Percentiles rank a stretch among this genome's conserved stretches.
These are phyloP conservation scores for Populus pruinosa DNA, from an alignment of 345 rosid genomes.

Conservation along the genomic window DNA sequence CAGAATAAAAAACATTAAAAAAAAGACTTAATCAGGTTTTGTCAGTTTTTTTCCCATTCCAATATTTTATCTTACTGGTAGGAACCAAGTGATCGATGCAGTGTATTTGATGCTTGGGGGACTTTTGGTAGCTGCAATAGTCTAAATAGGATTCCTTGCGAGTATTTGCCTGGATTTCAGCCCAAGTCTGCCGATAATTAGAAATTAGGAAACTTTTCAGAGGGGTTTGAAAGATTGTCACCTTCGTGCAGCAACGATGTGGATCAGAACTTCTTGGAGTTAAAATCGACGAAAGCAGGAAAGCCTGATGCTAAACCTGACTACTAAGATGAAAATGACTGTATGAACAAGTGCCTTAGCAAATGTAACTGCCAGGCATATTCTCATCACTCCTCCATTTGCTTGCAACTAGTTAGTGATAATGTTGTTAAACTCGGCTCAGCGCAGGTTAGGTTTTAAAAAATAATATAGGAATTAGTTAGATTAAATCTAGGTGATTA, in stretches of 20 bases:
- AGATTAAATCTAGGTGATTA: too few relatives aligned
- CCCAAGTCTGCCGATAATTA: slow-evolving; percentile 37
- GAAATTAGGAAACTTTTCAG: slow-evolving; percentile 31
- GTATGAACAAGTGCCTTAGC: too few relatives aligned
- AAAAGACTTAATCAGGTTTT: too few relatives aligned
- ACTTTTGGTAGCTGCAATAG: slow-evolving; percentile 45
- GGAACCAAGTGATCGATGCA: slow-evolving; percentile 45
- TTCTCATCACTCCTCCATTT: too few relatives aligned
- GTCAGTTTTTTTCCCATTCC: too few relatives aligned
- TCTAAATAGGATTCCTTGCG: slow-evolving; percentile 32
- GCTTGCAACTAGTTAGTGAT: too few relatives aligned
- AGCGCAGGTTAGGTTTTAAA: too few relatives aligned
- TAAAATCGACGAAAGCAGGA: slow-evolving; percentile 53
- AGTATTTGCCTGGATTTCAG: slow-evolving; percentile 47
- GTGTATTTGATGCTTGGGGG: slow-evolving; percentile 44
- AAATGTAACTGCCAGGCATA: too few relatives aligned
- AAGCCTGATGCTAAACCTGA: slow-evolving; percentile 37
- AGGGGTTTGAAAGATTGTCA: slow-evolving; percentile 44
- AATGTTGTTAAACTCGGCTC: too few relatives aligned
- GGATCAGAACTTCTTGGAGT: slow-evolving; percentile 35
- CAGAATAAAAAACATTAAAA: too few relatives aligned
- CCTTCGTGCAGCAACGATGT: slow-evolving; percentile 23
- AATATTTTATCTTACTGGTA: slow-evolving; percentile 18
- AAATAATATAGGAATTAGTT: too few relatives aligned
- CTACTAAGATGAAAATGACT: slow-evolving; percentile 36